Evolutionary conservation across 2,329 filamentous ascomycete species (phyloP), one percentile per base, ranked within the genome.

Genomic region (Aspergillus amoenus): DNA sequence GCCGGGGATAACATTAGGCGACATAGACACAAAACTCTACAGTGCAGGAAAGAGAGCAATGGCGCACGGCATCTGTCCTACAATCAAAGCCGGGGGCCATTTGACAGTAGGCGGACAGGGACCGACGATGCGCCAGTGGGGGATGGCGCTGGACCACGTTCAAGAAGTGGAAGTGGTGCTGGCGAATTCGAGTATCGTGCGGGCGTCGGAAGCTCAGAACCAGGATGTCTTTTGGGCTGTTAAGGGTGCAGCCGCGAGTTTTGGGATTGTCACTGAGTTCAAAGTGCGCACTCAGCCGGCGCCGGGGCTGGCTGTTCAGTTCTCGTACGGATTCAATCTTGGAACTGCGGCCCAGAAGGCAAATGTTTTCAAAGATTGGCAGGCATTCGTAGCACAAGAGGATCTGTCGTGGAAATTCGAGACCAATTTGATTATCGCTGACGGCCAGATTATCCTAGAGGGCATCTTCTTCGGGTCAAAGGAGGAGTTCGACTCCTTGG

Each of bases 401-500:
- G 65, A 74, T 1, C 76, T 88, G 5, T 82, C 85, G 59, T 79
- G 82, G 41, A 81, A 85, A 22, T 84, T 88, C 60, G 80, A 82
- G 2, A 81, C 79, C 5, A 77, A 83, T 41, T 79, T 87, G 55
- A 77, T 84, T 37, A 75, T 85, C 39, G 74, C 82, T n/a, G 78
- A 82, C 8, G 70, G 83, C 0, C 82, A 81, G 1, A 78, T 79
- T 52, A 67, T 85, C 57, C 83, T 88, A 30, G 82, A 81, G 0
- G 85, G 82, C 2, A 86, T 82, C 0, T 88, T 84, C 63, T 88
- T 85, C 66, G 86, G 86, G 18, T 82, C 81, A 0, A 70, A 82
- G 42, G 76, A 73, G 0, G 85, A 88, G 66, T 88, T 79, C 63
- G 66, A 81, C 5, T 78, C 77, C 3, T 52, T 75, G 2, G 59